Evolutionary conservation across 1,284 basidiomycete species (phyloP).

Genomic region (Bondarzewia mesenterica): DNA sequence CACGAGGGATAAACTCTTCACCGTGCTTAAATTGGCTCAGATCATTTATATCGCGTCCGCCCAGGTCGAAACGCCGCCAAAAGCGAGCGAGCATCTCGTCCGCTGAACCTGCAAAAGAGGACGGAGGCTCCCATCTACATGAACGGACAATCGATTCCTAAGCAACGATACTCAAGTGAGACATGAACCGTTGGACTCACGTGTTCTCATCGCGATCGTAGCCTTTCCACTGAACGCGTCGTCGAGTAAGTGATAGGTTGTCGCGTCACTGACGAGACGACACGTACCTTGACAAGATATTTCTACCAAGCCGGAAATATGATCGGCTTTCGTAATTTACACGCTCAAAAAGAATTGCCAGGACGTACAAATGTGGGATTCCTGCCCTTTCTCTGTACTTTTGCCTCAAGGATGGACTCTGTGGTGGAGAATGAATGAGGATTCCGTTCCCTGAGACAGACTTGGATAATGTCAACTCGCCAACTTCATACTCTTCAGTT

Average conservation of each 20-base stretch:
- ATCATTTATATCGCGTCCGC: slow-evolving; percentile 42
- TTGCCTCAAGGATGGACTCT: slow-evolving; percentile 50
- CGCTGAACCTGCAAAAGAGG: slow-evolving; percentile 49
- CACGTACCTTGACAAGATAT: slow-evolving; percentile 54
- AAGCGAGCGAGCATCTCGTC: slow-evolving; percentile 50
- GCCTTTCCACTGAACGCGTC: slow-evolving; percentile 53
- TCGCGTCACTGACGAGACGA: background rate
- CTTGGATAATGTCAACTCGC: slow-evolving; percentile 28
- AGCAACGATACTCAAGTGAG: background rate
- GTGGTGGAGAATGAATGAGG: background rate
- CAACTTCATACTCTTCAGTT: slow-evolving; percentile 57
- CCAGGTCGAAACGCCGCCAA: slow-evolving; percentile 46
- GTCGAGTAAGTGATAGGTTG: slow-evolving; percentile 6
- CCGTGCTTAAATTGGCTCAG: slow-evolving; percentile 41
- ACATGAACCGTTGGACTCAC: slow-evolving; percentile 34
- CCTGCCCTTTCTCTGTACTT: slow-evolving; percentile 30
- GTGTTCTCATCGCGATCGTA: slow-evolving; percentile 56
- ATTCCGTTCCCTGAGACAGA: background rate
- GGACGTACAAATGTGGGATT: slow-evolving; percentile 35
- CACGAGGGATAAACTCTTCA: slow-evolving; percentile 46
- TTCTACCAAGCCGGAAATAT: slow-evolving; percentile 27
- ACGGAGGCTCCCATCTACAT: slow-evolving; percentile 59
- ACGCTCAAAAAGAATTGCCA: background rate
- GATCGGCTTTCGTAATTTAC: background rate
- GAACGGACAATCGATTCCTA: slow-evolving; percentile 2